Base-by-base conservation (phyloP, 169 alveolate species). In the Haemoproteus tartakovskyi region DNA sequence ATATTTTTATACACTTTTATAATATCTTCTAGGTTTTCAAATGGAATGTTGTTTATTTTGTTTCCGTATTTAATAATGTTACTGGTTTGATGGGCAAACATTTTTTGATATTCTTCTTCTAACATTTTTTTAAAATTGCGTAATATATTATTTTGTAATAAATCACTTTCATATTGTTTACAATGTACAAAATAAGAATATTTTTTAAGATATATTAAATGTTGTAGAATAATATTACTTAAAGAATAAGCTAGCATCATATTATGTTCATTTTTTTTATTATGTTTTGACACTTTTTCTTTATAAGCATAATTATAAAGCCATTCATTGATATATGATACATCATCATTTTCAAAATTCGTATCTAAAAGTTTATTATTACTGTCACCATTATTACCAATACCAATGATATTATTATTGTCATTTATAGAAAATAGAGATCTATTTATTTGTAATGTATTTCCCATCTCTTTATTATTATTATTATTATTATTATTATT, bases 71-170 rank as follows among this genome's bases (percentile, higher is more conserved):
- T 36, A 57, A 74, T 74, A 26, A 74, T 74, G 37, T 54, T 57
- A 21, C 45, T 74, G 16, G 84, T 74, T 56, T 74, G 84, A 50
- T 74, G 59, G 18, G 84, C 78, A 56, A 74, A 74, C 84, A 74
- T 74, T 43, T 74, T 74, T 18, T 45, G 54, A 21, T 74, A 74
- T 46, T 74, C 84, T 16, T 74, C 78, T 47, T 74, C 62, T 18
- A 74, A 18, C 1, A 74, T n/a, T 26, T 57, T 74, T 47, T 61
- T 74, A 16, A 74, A 74, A 38, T 74, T 62, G 6, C 12, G 33
- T 5, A 74, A 27, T 2, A 74, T 74, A 36, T 74, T 74, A 57
- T 74, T 43, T 33, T 74, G 61, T 12, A 74, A 48, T 48, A 74
- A 45, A 24, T 61, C 70, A 43, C 59, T 56, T 57, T 74, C 84